phyloP scores from a whole-genome alignment of 495 filamentous ascomycete genomes.

The Talaromyces stipitatus region DNA sequence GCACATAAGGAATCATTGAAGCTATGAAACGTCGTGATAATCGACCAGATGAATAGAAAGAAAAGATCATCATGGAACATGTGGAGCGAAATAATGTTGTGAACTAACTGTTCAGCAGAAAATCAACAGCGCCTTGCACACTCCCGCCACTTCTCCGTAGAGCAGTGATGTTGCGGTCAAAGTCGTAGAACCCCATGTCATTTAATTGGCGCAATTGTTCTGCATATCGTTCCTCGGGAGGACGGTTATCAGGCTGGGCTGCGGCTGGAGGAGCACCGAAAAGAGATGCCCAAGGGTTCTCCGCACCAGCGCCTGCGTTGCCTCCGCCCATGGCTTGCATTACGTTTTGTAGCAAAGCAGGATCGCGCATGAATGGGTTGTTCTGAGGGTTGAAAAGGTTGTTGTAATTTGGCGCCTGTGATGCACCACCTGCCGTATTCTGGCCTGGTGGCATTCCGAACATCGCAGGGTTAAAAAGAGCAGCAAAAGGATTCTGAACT shows the following conservation, averaged over 20 bases:
- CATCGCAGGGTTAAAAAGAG: conserved; percentile 40
- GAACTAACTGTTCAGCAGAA: conserved; percentile 37
- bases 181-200: conserved; percentile 98
- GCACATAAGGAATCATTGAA: conserved; percentile 4
- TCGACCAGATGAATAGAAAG: not conserved
- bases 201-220: conserved; percentile 89
- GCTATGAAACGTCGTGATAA: not conserved
- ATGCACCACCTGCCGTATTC: not conserved
- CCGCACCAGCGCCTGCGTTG: conserved; percentile 18
- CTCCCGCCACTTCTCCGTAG: conserved; percentile 85
- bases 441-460: conserved; percentile 15
- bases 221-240: conserved; percentile 89
- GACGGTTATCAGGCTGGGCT: conserved; percentile 66
- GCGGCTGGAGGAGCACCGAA: conserved; percentile 21
- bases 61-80: conserved; percentile 7
- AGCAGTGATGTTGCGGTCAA: conserved; percentile 85
- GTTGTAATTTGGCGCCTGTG: conserved; percentile 18
- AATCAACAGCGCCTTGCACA: conserved; percentile 91
- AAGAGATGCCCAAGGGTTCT: conserved; percentile 30
- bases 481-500: conserved; percentile 46
- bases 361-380: conserved; percentile 42
- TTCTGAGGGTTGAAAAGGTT: conserved; percentile 43
- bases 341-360: conserved; percentile 38
- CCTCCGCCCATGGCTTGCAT: conserved; percentile 38
- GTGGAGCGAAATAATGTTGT: conserved; percentile 10